Conservation (phyloP, 805 yeast species). For the Yarrowia osloensis region DNA sequence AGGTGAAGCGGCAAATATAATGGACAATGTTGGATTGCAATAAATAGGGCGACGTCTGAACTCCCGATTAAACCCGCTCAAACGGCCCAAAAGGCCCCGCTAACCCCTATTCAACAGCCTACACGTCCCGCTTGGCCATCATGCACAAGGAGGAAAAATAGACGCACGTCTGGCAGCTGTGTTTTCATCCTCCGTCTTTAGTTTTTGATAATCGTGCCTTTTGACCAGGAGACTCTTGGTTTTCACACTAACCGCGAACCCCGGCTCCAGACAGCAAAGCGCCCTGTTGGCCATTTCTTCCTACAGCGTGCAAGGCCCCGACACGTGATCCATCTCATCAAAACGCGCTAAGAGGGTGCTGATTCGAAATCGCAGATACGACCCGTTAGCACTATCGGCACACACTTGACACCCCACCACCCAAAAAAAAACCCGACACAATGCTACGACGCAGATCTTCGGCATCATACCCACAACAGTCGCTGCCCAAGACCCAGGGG, state of each 20-base stretch:
- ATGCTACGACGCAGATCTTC: slow-evolving; percentile 28
- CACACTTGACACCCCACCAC: neutral
- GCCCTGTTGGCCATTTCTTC: neutral
- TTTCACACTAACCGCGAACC: neutral
- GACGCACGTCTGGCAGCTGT: slow-evolving; percentile 23
- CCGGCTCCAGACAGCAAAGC: neutral
- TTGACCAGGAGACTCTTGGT: neutral
- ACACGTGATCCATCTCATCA: neutral
- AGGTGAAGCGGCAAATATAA: neutral
- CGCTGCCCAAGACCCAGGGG: slow-evolving; percentile 5
- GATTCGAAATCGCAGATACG: neutral
- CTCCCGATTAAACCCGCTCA: neutral
- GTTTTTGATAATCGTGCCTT: neutral
- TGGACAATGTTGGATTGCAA: no score
- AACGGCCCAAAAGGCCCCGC: neutral
- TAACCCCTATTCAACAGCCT: neutral
- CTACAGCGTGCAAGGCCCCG: neutral
- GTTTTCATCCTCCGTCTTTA: slow-evolving; percentile 9
- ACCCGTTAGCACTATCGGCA: neutral
- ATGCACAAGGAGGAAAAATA: slow-evolving; percentile 12
- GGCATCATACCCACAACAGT: slow-evolving; percentile 22
- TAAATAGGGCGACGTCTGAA: no score
- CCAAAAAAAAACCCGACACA: neutral
- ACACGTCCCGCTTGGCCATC: neutral
- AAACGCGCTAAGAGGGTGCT: neutral